phyloP scores from a whole-genome alignment of 257 asterid species.

The Penstemon newberryi region DNA sequence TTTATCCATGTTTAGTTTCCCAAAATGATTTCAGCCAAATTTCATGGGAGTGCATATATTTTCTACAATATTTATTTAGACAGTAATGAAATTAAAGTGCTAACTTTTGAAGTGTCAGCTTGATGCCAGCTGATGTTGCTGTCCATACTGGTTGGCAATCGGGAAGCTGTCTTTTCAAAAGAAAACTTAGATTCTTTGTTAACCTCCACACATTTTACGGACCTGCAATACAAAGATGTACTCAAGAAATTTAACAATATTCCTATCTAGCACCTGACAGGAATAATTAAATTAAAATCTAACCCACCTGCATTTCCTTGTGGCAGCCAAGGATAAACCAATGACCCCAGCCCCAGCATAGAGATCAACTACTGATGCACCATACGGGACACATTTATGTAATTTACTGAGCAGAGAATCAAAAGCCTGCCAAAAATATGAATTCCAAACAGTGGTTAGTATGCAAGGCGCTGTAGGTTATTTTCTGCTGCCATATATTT shows the following conservation, averaged over 20 bases:
- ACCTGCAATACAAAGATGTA: conserved; percentile 45
- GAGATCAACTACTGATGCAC: conserved; percentile 89
- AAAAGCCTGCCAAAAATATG: conserved; percentile 66
- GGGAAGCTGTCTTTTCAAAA: conserved; percentile 85
- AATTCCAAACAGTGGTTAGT: conserved; percentile 14
- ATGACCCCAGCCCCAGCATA: conserved; percentile 98
- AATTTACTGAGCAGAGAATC: conserved; percentile 76
- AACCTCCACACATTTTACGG: conserved; percentile 93
- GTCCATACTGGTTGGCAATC: conserved; percentile 54
- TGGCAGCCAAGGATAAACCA: conserved; percentile 83
- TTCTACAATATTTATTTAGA: conserved; percentile 17
- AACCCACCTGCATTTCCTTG: conserved; percentile 79
- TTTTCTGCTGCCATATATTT: conserved; percentile 11
- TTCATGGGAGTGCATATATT: conserved; percentile 6
- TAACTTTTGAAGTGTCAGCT: conserved; percentile 79
- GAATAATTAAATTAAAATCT: conserved; percentile 22
- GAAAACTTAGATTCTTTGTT: conserved; percentile 83
- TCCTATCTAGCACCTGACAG: conserved; percentile 7
- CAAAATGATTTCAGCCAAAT: not conserved
- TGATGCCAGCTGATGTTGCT: conserved; percentile 96
- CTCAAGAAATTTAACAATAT: not conserved
- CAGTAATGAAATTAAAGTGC: conserved; percentile 12
- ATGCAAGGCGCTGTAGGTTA: conserved; percentile 14
- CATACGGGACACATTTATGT: conserved; percentile 75
- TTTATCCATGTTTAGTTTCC: conserved; percentile 1